These are phyloP conservation scores for Cercophora samala DNA, from an alignment of 495 filamentous ascomycete species.

Conservation along the genomic window DNA sequence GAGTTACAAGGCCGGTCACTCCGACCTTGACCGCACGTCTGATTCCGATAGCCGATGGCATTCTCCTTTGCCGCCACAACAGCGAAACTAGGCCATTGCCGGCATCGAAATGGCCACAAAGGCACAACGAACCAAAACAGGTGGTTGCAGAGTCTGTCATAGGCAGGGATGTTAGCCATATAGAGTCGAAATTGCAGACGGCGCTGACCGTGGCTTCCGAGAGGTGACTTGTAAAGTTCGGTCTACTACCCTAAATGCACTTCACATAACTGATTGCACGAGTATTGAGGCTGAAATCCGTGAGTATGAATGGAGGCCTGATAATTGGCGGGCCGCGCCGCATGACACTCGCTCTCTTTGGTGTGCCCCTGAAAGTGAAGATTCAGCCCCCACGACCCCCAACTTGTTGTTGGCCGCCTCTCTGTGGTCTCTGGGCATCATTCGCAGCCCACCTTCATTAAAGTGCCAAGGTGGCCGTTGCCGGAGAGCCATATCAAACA, in stretches of 20 bases:
- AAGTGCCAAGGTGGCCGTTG: neutral
- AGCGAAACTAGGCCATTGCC: too few species aligned
- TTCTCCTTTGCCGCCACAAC: neutral
- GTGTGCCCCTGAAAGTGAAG: neutral
- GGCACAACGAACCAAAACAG: too few species aligned
- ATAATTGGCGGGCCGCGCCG: neutral
- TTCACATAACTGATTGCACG: neutral
- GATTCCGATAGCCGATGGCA: neutral
- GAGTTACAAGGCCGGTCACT: neutral
- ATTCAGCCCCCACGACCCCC: neutral
- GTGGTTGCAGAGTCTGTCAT: neutral
- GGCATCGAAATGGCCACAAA: too few species aligned
- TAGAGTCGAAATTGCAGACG: neutral
- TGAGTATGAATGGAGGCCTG: neutral
- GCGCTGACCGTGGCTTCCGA: neutral
- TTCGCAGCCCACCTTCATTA: neutral
- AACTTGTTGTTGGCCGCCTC: neutral
- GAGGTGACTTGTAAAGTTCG: neutral
- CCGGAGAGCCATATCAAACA: neutral
- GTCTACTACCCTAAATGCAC: neutral
- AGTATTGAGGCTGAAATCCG: neutral
- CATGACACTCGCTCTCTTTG: neutral
- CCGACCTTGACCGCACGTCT: neutral
- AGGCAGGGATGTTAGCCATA: neutral
- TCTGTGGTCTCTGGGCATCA: neutral